Conservation (phyloP, 192 early-diverging fungal genomes). For the Dimargaris cristalligena region DNA sequence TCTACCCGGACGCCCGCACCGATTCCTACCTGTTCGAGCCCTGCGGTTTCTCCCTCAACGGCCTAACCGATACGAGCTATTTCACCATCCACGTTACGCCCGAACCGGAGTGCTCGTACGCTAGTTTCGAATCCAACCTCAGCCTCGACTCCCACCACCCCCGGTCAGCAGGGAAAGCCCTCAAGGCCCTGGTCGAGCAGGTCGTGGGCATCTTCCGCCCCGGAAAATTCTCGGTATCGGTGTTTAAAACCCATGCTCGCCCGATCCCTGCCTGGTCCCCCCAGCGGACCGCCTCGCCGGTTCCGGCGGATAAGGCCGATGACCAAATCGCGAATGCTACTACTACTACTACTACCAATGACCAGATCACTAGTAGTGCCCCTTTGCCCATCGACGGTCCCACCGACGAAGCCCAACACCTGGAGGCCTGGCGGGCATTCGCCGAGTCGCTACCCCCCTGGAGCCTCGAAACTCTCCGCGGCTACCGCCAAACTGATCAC, state of each 20-base stretch:
- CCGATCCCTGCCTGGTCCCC: not conserved
- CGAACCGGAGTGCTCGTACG: constrained; percentile 94
- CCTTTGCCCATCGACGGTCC: not conserved
- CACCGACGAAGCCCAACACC: not conserved
- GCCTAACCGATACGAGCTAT: constrained; percentile 57
- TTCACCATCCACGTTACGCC: constrained; percentile 98
- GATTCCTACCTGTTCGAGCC: constrained; percentile 91
- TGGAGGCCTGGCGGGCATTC: constrained; percentile 13
- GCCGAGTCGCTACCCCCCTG: constrained; percentile 15
- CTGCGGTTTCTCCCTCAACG: constrained; percentile 94
- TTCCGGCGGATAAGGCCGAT: not conserved
- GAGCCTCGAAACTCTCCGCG: constrained; percentile 30
- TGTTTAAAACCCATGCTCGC: constrained; percentile 41
- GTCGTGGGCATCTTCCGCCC: constrained; percentile 76
- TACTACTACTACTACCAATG: not conserved
- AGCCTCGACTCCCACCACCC: constrained; percentile 37
- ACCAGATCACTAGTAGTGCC: not conserved
- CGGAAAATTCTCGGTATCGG: constrained; percentile 55
- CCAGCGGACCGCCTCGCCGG: not conserved
- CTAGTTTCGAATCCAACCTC: constrained; percentile 94
- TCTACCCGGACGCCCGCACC: constrained; percentile 66
- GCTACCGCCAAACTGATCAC: constrained; percentile 45
- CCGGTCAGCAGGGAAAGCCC: constrained; percentile 23
- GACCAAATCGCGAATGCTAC: not conserved
- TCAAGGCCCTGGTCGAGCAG: constrained; percentile 49